A percentile compares a stretch with the other conserved stretches of the same genome.
These are phyloP conservation scores for Colletotrichum agaves DNA, from an alignment of 2,329 filamentous ascomycete genomes.

Conservation along the genomic window DNA sequence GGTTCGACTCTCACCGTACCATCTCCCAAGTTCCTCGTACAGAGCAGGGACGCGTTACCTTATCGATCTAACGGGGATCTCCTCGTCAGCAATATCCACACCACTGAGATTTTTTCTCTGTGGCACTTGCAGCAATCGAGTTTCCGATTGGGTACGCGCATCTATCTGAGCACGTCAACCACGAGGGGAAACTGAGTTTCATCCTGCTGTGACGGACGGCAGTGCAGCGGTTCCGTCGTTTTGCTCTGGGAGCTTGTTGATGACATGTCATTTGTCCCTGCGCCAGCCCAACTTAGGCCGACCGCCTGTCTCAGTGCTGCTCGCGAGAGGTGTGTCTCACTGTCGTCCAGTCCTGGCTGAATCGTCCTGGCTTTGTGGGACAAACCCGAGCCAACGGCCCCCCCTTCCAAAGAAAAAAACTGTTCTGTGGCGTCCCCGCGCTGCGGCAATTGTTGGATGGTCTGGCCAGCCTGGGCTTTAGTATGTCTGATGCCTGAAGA, in stretches of 20 bases:
- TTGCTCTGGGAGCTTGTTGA: background rate
- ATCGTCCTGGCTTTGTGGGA: background rate
- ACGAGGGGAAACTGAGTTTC: conserved; percentile 10
- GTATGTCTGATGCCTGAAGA: conserved; percentile 30
- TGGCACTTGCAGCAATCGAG: background rate
- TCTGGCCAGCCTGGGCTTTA: background rate
- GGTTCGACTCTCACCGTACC: conserved; percentile 3
- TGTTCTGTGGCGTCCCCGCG: conserved; percentile 4
- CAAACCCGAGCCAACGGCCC: conserved; percentile 9
- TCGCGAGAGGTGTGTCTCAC: background rate
- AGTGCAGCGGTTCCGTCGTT: background rate
- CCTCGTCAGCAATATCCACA: conserved; percentile 16
- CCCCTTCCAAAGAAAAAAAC: too few species aligned
- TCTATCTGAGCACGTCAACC: background rate
- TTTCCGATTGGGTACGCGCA: conserved; percentile 3
- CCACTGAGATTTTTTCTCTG: background rate
- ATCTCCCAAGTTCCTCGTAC: conserved; percentile 4
- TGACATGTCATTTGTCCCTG: background rate
- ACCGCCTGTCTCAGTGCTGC: background rate
- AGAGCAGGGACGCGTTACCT: background rate
- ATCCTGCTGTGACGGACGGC: background rate
- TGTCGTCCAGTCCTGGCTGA: background rate
- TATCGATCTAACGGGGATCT: conserved; percentile 29
- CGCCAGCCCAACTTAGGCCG: background rate
- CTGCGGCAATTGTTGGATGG: conserved; percentile 14